phyloP scores from a whole-genome alignment of 129 eudicot genomes.

The Arctium minus region DNA sequence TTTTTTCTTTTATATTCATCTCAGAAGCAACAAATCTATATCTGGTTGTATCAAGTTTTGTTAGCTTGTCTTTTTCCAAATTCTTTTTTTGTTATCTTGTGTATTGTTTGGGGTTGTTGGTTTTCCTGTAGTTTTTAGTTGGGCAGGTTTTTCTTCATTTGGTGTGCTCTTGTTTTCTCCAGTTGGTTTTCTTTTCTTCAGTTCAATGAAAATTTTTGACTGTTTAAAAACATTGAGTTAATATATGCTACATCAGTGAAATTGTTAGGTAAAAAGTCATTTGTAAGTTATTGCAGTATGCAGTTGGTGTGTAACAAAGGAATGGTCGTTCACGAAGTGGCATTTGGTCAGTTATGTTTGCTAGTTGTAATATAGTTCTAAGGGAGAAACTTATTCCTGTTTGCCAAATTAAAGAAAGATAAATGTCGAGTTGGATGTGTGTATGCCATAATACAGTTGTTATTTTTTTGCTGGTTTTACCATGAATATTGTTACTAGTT shows the following conservation, averaged over 20 bases:
- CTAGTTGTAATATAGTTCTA: background rate
- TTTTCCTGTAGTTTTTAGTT: background rate
- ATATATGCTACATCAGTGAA: background rate
- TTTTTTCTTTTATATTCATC: constrained; percentile 12
- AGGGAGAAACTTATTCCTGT: background rate
- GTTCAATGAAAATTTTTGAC: background rate
- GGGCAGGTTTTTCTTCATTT: background rate
- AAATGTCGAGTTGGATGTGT: background rate
- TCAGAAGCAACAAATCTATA: background rate
- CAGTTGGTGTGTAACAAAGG: background rate
- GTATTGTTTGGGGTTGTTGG: background rate
- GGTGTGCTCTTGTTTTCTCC: background rate
- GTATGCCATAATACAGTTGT: background rate
- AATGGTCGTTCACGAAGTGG: background rate
- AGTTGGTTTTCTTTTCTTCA: background rate
- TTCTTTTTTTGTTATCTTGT: background rate
- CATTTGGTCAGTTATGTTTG: background rate
- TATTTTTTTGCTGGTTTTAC: background rate
- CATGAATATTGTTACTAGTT: background rate
- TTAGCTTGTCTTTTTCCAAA: too few species aligned
- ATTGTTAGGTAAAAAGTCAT: background rate
- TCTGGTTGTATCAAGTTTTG: background rate
- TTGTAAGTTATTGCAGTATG: background rate
- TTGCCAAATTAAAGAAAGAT: background rate
- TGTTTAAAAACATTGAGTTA: background rate